phyloP scores from a whole-genome alignment of 2,329 filamentous ascomycete species.

The Gnomoniopsis smithogilvyi region DNA sequence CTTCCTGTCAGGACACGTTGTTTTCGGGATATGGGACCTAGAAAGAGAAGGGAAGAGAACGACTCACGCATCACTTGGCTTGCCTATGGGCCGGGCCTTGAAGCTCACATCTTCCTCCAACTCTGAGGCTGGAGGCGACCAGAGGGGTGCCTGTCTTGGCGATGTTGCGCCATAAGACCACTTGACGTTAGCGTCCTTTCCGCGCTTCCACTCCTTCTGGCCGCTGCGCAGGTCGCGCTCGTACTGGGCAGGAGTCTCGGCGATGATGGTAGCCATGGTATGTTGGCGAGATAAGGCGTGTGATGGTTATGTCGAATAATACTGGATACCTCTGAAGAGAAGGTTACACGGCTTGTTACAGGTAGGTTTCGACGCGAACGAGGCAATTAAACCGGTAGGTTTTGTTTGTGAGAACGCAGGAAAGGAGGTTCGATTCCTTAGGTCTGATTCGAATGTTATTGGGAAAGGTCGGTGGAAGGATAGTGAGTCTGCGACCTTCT shows the following conservation, averaged over 20 bases:
- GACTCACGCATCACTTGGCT: conserved; percentile 32
- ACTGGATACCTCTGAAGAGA: neutral
- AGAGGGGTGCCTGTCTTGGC: neutral
- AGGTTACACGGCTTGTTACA: neutral
- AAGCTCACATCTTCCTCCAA: conserved; percentile 25
- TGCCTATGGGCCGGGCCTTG: conserved; percentile 33
- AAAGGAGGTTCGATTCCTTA: conserved; percentile 1
- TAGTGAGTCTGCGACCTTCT: neutral
- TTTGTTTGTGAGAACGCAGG: neutral
- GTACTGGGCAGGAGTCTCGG: conserved; percentile 24
- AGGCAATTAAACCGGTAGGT: neutral
- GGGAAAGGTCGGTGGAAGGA: conserved; percentile 1
- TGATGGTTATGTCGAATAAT: neutral
- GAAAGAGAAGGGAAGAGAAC: neutral
- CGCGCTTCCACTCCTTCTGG: conserved; percentile 40
- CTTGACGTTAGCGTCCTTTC: conserved; percentile 39
- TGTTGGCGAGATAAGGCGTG: neutral
- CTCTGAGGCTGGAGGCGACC: neutral
- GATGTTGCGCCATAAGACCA: conserved; percentile 35
- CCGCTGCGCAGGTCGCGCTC: conserved; percentile 43
- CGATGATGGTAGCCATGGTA: conserved; percentile 23
- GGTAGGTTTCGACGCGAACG: neutral
- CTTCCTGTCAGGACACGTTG: conserved; percentile 3
- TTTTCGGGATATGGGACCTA: neutral
- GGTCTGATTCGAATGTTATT: conserved; percentile 2